Base-by-base conservation (phyloP, 2,329 filamentous ascomycete species). In the Fusarium oligoseptatum region DNA sequence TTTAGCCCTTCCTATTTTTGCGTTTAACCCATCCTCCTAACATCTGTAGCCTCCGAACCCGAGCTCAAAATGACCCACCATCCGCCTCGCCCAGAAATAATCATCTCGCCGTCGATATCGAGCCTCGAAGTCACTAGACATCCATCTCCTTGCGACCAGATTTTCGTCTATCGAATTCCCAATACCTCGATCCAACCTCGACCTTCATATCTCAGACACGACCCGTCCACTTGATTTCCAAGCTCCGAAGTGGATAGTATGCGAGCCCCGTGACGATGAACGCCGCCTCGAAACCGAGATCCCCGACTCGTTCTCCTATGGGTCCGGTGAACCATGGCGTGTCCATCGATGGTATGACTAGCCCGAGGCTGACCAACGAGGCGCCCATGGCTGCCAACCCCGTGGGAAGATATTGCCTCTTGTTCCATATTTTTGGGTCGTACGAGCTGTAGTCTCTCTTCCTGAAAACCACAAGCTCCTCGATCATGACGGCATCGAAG, bases 201-300 rank as follows among this genome's bases (percentile, higher is more conserved):
- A 11, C 15, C 22, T n/a, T 15, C 5, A 7, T 17, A 29, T 36
- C n/a, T 77, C 61, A 79, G 14, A 73, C 34, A 43, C 48, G 75
- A 3, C 81, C 80, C 64, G 66, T 73, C 78, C 77, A 77, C 68
- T 67, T 82, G 39, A 81, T 80, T 77, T 86, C 76, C 36, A 79
- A 67, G 24, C 43, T 60, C 39, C 78, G 74, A 39, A 86, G 71
- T 4, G 85, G 85, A 24, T 84, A 70, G 71, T 87, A 87, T 24
- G 83, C 78, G 17, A 86, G n/a, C 1, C 76, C 81, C 2, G 84
- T 83, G 20, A 85, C 75, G 5, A 84, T 73, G 70, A 87, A 85
- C 14, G 85, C 85, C 64, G 84, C 69, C 71, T 86, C 85, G 63
- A 87, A 87, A 2, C 85, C 85, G 41, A 87, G 80, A 72, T 87